These are phyloP conservation scores for Datisca glomerata DNA, from an alignment of 306 rosid species.

Conservation along the genomic window DNA sequence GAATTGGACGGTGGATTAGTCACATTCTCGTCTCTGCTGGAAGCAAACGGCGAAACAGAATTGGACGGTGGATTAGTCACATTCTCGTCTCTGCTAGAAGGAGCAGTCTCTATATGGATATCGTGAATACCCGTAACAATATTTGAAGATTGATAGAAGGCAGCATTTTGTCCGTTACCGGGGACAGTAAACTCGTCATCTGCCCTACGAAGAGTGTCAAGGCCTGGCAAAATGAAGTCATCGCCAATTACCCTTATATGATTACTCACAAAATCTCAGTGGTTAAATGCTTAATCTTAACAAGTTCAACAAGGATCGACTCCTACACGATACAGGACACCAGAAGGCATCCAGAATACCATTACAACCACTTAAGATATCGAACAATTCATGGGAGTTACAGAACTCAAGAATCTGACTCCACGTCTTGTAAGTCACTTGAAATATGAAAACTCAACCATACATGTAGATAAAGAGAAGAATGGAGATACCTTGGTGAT, in stretches of 20 bases:
- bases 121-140: slow-evolving; percentile 16
- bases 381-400: no score
- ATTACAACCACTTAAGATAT: no score
- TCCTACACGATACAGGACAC: no score
- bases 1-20: slow-evolving; percentile 21
- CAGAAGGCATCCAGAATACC: no score
- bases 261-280: no score
- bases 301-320: no score
- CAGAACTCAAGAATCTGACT: no score
- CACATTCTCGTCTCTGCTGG: slow-evolving; percentile 17
- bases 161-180: slow-evolving; percentile 23
- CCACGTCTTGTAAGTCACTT: no score
- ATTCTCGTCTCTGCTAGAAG: slow-evolving; percentile 15
- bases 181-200: slow-evolving; percentile 20
- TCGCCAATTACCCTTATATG: slow-evolving; percentile 31
- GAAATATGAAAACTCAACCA: no score
- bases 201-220: slow-evolving; percentile 16
- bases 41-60: slow-evolving; percentile 13
- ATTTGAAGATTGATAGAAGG: slow-evolving; percentile 24
- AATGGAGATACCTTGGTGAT: slow-evolving; percentile 5
- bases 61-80: slow-evolving; percentile 22
- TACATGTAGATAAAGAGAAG: no score
- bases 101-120: slow-evolving; percentile 20
- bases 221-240: slow-evolving; percentile 18
- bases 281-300: no score